These are phyloP conservation scores for Amaranthus tricolor DNA, from an alignment of 179 eudicot genomes.

Conservation along the genomic window DNA sequence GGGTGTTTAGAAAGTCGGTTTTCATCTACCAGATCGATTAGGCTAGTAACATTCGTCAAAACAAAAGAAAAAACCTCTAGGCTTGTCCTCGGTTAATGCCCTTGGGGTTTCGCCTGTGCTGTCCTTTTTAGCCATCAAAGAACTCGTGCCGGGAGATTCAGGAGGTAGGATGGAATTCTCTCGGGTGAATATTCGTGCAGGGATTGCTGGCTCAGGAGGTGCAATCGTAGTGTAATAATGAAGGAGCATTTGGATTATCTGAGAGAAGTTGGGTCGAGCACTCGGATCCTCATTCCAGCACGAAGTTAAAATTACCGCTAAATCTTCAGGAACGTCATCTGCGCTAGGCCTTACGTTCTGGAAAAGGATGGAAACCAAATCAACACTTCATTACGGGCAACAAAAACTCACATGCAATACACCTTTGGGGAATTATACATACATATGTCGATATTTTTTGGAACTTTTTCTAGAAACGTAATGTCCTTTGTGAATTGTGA, in stretches of 20 bases:
- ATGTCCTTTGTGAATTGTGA: no score
- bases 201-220: constrained; percentile 60
- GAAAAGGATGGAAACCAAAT: background rate
- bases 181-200: constrained; percentile 56
- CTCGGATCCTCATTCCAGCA: constrained; percentile 95
- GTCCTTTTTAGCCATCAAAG: constrained; percentile 63
- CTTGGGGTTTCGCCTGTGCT: constrained; percentile 53
- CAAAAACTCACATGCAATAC: background rate
- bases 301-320: constrained; percentile 68
- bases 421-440: no score
- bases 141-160: constrained; percentile 85
- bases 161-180: constrained; percentile 68
- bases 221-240: constrained; percentile 49
- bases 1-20: constrained; percentile 26
- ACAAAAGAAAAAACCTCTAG: constrained; percentile 66
- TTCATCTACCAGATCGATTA: constrained; percentile 19
- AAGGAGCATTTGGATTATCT: constrained; percentile 87
- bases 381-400: constrained; percentile 12
- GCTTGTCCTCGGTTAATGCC: constrained; percentile 44
- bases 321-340: constrained; percentile 82
- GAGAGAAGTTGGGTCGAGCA: constrained; percentile 79
- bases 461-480: no score
- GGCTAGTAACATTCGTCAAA: constrained; percentile 51
- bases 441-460: no score
- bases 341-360: constrained; percentile 89